These are phyloP conservation scores for Rhizoclosmatium globosum DNA, from an alignment of 192 early-diverging fungal genomes.

Conservation along the genomic window DNA sequence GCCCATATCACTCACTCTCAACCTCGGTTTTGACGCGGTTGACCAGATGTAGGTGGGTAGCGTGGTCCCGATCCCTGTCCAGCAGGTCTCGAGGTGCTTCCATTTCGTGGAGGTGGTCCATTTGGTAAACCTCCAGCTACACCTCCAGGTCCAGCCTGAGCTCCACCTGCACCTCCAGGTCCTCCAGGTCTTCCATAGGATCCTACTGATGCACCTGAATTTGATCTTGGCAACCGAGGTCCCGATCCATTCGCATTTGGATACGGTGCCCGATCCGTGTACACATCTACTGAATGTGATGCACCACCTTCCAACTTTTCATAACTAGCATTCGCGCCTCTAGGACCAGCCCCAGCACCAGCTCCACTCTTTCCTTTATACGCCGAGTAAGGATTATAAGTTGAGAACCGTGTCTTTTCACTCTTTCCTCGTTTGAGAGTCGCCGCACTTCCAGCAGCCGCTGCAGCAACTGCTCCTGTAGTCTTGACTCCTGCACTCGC, in stretches of 20 bases:
- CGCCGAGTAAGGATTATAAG: slow-evolving; percentile 67
- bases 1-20: too few species aligned
- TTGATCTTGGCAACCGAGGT: too few species aligned
- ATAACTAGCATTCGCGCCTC: not conserved
- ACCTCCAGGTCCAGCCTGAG: too few species aligned
- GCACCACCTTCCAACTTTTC: not conserved
- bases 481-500: slow-evolving; percentile 50
- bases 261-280: too few species aligned
- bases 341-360: not conserved
- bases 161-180: too few species aligned
- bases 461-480: slow-evolving; percentile 10
- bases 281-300: not conserved
- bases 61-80: slow-evolving; percentile 51
- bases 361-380: slow-evolving; percentile 3
- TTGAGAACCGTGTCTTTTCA: slow-evolving; percentile 76
- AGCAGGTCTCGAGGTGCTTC: slow-evolving; percentile 65
- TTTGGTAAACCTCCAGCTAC: too few species aligned
- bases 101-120: too few species aligned
- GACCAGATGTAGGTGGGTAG: not conserved
- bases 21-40: too few species aligned
- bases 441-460: slow-evolving; percentile 1
- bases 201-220: too few species aligned
- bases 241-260: too few species aligned
- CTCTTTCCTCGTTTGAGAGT: slow-evolving; percentile 2
- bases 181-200: too few species aligned